These are phyloP conservation scores for Alternaria postmessia DNA, from an alignment of 2,329 filamentous ascomycete genomes.

Conservation along the genomic window DNA sequence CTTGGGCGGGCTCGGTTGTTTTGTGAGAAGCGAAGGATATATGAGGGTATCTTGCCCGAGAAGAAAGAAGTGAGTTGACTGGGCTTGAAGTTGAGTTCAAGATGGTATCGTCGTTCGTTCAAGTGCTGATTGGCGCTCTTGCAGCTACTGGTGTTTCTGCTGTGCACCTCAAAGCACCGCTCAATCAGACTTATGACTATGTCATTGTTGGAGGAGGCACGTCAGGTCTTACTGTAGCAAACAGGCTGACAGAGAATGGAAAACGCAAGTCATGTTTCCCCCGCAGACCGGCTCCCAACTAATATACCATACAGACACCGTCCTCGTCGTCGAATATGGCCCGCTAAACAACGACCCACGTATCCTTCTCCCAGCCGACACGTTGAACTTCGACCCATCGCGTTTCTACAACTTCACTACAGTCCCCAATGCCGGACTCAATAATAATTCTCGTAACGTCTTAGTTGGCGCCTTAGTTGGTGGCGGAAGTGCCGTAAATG, in stretches of 20 bases:
- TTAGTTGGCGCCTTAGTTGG: conserved; percentile 36
- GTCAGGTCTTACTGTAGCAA: conserved; percentile 29
- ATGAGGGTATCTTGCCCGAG: neutral
- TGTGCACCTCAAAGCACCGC: neutral
- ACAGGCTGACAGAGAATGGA: conserved; percentile 27
- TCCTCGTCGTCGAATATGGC: conserved; percentile 27
- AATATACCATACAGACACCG: conserved; percentile 7
- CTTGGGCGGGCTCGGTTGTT: neutral
- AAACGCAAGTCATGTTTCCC: conserved; percentile 3
- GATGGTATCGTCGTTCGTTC: neutral
- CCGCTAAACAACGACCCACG: conserved; percentile 11
- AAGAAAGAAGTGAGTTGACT: neutral
- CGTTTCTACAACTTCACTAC: conserved; percentile 24
- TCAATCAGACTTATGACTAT: conserved; percentile 28
- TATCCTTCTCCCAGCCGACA: conserved; percentile 17
- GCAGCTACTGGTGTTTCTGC: neutral
- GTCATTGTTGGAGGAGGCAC: conserved; percentile 34
- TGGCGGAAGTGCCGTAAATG: conserved; percentile 44
- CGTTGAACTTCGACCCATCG: neutral
- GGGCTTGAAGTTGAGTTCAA: neutral
- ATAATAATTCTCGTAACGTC: conserved; percentile 17
- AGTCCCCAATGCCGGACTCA: conserved; percentile 16
- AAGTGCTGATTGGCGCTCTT: neutral
- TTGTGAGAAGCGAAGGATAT: neutral
- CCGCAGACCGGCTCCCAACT: neutral